Base-by-base conservation (phyloP, 2,329 filamentous ascomycete species). In the Cladosporium sp. region DNA sequence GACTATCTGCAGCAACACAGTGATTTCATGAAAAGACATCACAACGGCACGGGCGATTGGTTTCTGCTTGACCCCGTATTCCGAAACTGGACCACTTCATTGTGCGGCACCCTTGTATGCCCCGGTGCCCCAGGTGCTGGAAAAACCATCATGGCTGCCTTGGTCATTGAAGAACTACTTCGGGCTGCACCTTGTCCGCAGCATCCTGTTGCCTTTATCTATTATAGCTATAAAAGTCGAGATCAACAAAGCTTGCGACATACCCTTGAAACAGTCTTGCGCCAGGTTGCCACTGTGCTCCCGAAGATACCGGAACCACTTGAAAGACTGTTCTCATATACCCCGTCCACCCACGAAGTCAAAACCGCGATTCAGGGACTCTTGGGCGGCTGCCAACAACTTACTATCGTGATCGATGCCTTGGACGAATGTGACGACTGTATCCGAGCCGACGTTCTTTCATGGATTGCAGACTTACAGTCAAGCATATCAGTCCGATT, bases 71-170 rank as follows among this genome's bases (percentile, higher is more conserved):
- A 21, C 8, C 5, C 5, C 10, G 4, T 2, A 2, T 63, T 43
- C 18, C 59, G 32, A 2, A 13, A 7, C 2, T 63, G 59, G 59
- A 4, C 18, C 1, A 1, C 21, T 1, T 56, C 59, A 18, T 26
- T 16, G 7, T 1, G 34, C 16, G 32, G 48, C 16, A 63, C 59
- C 1, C 59, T 63, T 11, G 26, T 43, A 13, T 63, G 59, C 16
- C 59, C 59, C 14, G 59, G 59, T 3, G 34, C 25, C 2, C 59
- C 59, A 11, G 59, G 59, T 30, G 59, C 49, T 1, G 59, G 59
- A 1, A 63, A 63, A 21, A 56, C 59, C 1, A 56, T 63, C 7
- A 63, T 63, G 48, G 48, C 59, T 21, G 48, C 59, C 5, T 30
- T 63, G 16, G 48, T 56, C 14, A 32, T 63, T 13, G 59, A 63